These are phyloP conservation scores for Chenopodium berlandieri DNA, from an alignment of 148 eudicot genomes.

Conservation along the genomic window DNA sequence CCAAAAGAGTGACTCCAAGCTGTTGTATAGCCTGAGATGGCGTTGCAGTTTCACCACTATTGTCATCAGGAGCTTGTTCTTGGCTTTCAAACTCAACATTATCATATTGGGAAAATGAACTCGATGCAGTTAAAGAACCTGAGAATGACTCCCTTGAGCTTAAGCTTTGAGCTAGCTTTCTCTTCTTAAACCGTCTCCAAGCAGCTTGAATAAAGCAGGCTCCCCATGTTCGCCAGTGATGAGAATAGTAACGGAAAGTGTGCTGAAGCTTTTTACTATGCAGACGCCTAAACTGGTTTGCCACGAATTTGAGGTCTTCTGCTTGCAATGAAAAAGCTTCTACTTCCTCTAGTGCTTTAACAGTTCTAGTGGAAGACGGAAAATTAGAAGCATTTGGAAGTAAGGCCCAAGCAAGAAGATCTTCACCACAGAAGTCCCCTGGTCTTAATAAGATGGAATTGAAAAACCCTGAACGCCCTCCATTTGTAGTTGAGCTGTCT, in stretches of 20 bases:
- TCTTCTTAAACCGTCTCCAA: conserved; percentile 68
- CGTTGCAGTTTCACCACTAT: conserved; percentile 6
- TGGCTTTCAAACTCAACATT: conserved; percentile 21
- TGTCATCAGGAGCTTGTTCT: conserved; percentile 29
- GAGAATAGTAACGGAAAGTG: conserved; percentile 74
- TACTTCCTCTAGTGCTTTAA: conserved; percentile 51
- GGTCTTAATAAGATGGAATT: conserved; percentile 56
- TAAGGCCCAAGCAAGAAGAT: conserved; percentile 69
- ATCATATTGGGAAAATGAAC: conserved; percentile 26
- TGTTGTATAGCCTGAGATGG: conserved; percentile 49
- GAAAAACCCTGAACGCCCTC: conserved; percentile 68
- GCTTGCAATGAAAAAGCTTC: conserved; percentile 68
- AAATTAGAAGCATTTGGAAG: conserved; percentile 51
- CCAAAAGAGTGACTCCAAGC: conserved; percentile 65
- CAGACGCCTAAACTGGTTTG: conserved; percentile 78
- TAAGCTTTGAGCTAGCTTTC: conserved; percentile 51
- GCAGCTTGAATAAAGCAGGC: conserved; percentile 87
- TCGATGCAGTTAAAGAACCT: conserved; percentile 30
- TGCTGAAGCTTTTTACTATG: conserved; percentile 87
- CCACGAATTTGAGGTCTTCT: conserved; percentile 71
- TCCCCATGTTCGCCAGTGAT: conserved; percentile 91
- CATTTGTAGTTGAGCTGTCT: conserved; percentile 67
- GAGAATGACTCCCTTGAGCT: conserved; percentile 55
- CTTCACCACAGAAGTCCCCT: conserved; percentile 74
- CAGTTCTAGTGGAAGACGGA: conserved; percentile 68